Evolutionary conservation across 2,329 filamentous ascomycete species (phyloP).

Genomic region (Penicillium sp.): DNA sequence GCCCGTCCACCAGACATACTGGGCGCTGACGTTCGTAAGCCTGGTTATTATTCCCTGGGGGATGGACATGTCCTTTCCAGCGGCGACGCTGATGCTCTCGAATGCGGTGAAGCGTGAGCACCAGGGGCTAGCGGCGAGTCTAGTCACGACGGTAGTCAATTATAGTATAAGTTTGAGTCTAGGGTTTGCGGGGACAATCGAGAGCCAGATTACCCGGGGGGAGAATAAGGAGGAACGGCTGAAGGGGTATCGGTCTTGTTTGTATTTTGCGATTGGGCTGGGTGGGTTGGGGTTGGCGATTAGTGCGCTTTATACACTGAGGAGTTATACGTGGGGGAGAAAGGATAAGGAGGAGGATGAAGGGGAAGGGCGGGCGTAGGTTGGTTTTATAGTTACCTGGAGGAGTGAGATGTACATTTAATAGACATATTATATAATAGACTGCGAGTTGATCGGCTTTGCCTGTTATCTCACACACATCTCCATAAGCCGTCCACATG

Average conservation of each 20-base stretch:
- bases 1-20: slow-evolving; percentile 64
- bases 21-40: slow-evolving; percentile 66
- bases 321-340: slow-evolving; percentile 11
- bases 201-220: slow-evolving; percentile 53
- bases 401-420: too few relatives aligned
- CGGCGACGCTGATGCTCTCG: slow-evolving; percentile 64
- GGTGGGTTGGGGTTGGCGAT: slow-evolving; percentile 33
- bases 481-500: too few relatives aligned
- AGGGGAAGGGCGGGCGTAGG: background rate
- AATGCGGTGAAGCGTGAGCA: slow-evolving; percentile 54
- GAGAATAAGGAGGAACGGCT: slow-evolving; percentile 41
- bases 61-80: slow-evolving; percentile 71
- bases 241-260: slow-evolving; percentile 46
- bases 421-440: too few relatives aligned
- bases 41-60: slow-evolving; percentile 65
- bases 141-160: slow-evolving; percentile 70
- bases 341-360: background rate
- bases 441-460: too few relatives aligned
- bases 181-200: slow-evolving; percentile 69
- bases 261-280: slow-evolving; percentile 47
- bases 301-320: slow-evolving; percentile 22
- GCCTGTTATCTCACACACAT: too few relatives aligned
- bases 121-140: slow-evolving; percentile 58
- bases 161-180: slow-evolving; percentile 70
- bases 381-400: background rate